Percentiles rank a stretch among this genome's conserved stretches.
Evolutionary conservation across 768 basidiomycete species (phyloP).

Genomic region (Lentinus tigrinus): DNA sequence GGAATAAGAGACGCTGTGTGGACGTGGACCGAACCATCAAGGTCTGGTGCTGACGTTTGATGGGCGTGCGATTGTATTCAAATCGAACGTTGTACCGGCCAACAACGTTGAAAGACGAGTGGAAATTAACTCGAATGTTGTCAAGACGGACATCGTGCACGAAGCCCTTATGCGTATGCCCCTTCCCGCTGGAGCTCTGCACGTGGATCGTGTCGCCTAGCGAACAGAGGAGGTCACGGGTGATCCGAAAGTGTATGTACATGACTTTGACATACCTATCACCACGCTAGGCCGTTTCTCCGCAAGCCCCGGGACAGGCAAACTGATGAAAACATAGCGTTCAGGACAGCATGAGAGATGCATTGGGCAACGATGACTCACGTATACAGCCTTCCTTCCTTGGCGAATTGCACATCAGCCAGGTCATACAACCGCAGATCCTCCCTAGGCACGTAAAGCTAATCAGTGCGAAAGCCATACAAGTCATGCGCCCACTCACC

Average conservation of each 20-base stretch:
- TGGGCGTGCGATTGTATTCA: constrained; percentile 51
- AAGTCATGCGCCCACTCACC: not conserved
- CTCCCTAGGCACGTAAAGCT: constrained; percentile 15
- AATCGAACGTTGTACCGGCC: constrained; percentile 53
- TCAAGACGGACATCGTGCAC: constrained; percentile 47
- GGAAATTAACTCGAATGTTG: constrained; percentile 48
- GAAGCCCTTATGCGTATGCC: constrained; percentile 37
- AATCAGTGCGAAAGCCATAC: not conserved
- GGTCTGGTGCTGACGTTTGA: constrained; percentile 58
- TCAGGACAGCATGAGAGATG: not conserved
- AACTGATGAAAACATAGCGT: constrained; percentile 27
- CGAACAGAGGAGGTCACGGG: constrained; percentile 14
- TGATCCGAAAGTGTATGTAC: too few relatives aligned
- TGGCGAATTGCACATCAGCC: constrained; percentile 34
- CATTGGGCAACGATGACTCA: constrained; percentile 20
- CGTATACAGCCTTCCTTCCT: constrained; percentile 44
- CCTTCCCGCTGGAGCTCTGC: constrained; percentile 13
- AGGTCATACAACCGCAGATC: constrained; percentile 38
- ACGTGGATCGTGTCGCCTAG: constrained; percentile 33
- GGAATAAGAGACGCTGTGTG: constrained; percentile 47
- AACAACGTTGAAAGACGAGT: constrained; percentile 36
- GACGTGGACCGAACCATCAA: constrained; percentile 39
- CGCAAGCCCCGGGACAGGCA: constrained; percentile 53
- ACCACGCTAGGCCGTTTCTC: constrained; percentile 60
- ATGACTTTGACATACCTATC: constrained; percentile 44